phyloP scores from a whole-genome alignment of 768 basidiomycete genomes.

The Collybia nuda region DNA sequence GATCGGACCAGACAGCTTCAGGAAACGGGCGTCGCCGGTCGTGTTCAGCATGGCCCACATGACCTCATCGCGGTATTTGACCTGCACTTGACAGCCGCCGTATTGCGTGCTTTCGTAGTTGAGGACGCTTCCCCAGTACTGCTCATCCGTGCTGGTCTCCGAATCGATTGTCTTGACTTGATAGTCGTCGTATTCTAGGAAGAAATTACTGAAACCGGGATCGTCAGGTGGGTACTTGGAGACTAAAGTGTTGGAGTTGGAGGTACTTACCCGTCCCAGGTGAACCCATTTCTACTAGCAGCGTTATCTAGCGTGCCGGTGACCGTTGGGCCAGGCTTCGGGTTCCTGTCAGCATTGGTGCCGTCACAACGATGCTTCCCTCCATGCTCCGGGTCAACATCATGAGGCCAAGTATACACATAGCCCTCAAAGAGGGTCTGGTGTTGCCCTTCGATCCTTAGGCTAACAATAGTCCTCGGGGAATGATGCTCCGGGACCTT shows the following conservation, averaged over 20 bases:
- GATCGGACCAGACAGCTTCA: slow-evolving; percentile 38
- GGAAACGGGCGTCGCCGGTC: slow-evolving; percentile 13
- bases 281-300: slow-evolving; percentile 25
- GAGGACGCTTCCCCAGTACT: slow-evolving; percentile 13
- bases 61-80: slow-evolving; percentile 9
- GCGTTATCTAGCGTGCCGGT: slow-evolving; percentile 47
- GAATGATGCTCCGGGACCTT: no score
- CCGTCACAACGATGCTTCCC: slow-evolving; percentile 45
- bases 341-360: slow-evolving; percentile 34
- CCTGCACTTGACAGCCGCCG: slow-evolving; percentile 13
- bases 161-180: slow-evolving; percentile 38
- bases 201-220: no score
- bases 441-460: slow-evolving; percentile 37
- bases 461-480: slow-evolving; percentile 17
- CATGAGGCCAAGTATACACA: slow-evolving; percentile 37
- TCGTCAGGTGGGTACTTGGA: no score
- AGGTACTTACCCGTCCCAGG: slow-evolving; percentile 35
- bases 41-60: slow-evolving; percentile 9
- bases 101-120: slow-evolving; percentile 4
- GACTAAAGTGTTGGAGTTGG: no score
- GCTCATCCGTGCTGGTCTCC: slow-evolving; percentile 23
- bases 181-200: slow-evolving; percentile 38
- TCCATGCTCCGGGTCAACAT: slow-evolving; percentile 34
- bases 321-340: slow-evolving; percentile 36
- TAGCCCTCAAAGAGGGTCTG: slow-evolving; percentile 38